These are phyloP conservation scores for Balakata baccata DNA, from an alignment of 345 rosid genomes.

Conservation along the genomic window DNA sequence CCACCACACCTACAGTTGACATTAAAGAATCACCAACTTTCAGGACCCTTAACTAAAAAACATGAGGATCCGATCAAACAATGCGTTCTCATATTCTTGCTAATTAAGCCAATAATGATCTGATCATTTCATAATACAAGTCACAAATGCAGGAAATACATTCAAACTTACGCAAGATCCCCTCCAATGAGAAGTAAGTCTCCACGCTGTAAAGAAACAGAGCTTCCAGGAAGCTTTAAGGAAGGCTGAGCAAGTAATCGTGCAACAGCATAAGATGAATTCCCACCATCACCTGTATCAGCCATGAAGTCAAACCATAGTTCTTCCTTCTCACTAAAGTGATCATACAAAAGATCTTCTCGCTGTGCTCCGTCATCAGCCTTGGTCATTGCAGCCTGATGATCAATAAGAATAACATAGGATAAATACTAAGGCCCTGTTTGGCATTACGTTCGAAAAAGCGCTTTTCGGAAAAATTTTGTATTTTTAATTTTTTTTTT, in stretches of 20 bases:
- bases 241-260: constrained; percentile 88
- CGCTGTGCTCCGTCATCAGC: constrained; percentile 46
- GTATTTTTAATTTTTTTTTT: too few species aligned
- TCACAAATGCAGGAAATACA: constrained; percentile 7
- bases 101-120: constrained; percentile 10
- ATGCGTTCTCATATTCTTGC: neutral
- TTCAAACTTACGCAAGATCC: constrained; percentile 93
- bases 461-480: too few species aligned
- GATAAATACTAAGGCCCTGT: neutral
- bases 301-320: constrained; percentile 99
- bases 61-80: neutral
- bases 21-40: neutral
- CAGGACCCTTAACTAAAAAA: neutral
- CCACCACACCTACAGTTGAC: neutral
- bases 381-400: constrained; percentile 86
- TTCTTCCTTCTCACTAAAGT: constrained; percentile 64
- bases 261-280: constrained; percentile 83
- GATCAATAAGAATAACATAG: constrained; percentile 11
- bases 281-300: constrained; percentile 99
- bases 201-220: constrained; percentile 61
- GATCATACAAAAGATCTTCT: constrained; percentile 70
- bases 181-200: constrained; percentile 87
- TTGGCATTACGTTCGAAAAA: too few species aligned
- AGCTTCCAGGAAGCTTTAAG: constrained; percentile 38
- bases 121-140: neutral